Base-by-base conservation (phyloP, 148 eudicot genomes). In the Nepenthes gracilis region DNA sequence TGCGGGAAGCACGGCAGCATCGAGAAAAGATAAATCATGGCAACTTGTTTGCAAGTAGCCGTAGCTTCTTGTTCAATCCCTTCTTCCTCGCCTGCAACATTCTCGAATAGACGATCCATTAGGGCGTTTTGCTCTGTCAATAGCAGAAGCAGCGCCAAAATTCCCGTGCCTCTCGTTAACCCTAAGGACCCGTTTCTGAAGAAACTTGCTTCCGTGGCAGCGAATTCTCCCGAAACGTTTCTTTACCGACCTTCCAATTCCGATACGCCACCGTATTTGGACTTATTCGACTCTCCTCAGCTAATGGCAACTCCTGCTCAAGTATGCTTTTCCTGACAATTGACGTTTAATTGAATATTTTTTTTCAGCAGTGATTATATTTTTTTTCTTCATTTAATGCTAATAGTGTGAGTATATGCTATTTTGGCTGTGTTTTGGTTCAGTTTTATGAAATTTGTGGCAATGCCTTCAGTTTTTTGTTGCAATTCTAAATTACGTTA, bases 221-320 rank as follows among this genome's bases (percentile, higher is more conserved):
- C 83, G 9, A 75, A 58, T 6, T 71, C 84, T 2, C 97, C 92
- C 36, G 95, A 87, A 54, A 70, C 58, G 68, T 66, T 90, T 5
- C 73, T 78, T 12, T 65, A 83, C 34, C 75, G 82, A 1, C 66
- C 78, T 7, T 6, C n/a, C 1, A 71, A 72, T 55, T 70, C 85
- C 1, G 92, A 78, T 66, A 60, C 60, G 54, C 89, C 80, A 38
- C 97, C 95, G 2, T 87, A 32, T 61, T 63, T 85, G 77, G 85
- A 87, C 75, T 43, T 83, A 13, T 80, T 76, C 5, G 88, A 77
- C 13, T 81, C 86, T 43, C 93, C 84, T 5, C 67, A 40, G 34
- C 88, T 83, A 70, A 85, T 83, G 88, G 91, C 95, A 56, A 72
- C 87, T 32, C 87, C 95, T 55, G 85, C 87, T n/a, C 78, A 80